Conservation (phyloP, 495 filamentous ascomycete species). For the Amniculicola lignicola region DNA sequence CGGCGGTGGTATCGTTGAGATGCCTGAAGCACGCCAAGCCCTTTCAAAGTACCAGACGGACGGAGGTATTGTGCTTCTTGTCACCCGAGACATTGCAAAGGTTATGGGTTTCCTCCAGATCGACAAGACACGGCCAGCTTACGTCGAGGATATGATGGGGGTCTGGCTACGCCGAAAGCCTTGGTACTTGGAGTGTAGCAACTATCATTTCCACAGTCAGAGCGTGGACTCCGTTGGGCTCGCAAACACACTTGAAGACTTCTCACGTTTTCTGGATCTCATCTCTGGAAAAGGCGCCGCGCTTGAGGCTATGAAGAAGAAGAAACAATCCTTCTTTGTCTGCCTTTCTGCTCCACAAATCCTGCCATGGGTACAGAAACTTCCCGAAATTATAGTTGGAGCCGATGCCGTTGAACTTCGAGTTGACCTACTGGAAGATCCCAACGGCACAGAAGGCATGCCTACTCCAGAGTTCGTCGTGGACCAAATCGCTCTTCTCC, state of each 20-base stretch:
- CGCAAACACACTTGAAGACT: slow-evolving; percentile 68
- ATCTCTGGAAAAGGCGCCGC: slow-evolving; percentile 68
- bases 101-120: slow-evolving; percentile 86
- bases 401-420: slow-evolving; percentile 91
- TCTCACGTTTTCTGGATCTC: slow-evolving; percentile 69
- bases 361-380: slow-evolving; percentile 54
- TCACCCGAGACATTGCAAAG: slow-evolving; percentile 81
- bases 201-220: slow-evolving; percentile 87
- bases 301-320: slow-evolving; percentile 63
- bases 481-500: slow-evolving; percentile 76
- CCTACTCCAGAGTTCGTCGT: slow-evolving; percentile 72
- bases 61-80: slow-evolving; percentile 84
- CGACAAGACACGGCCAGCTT: slow-evolving; percentile 90
- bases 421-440: slow-evolving; percentile 86
- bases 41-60: slow-evolving; percentile 69
- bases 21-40: slow-evolving; percentile 71
- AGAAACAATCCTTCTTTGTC: slow-evolving; percentile 85
- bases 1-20: slow-evolving; percentile 91
- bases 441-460: slow-evolving; percentile 53
- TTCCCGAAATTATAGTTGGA: slow-evolving; percentile 74
- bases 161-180: slow-evolving; percentile 91
- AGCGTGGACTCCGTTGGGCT: slow-evolving; percentile 58
- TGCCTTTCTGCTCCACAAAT: slow-evolving; percentile 81
- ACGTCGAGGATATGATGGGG: slow-evolving; percentile 86
- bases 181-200: slow-evolving; percentile 91